Base-by-base conservation (phyloP, 1,139 yeast genomes). In the Blastobotrys proliferans region DNA sequence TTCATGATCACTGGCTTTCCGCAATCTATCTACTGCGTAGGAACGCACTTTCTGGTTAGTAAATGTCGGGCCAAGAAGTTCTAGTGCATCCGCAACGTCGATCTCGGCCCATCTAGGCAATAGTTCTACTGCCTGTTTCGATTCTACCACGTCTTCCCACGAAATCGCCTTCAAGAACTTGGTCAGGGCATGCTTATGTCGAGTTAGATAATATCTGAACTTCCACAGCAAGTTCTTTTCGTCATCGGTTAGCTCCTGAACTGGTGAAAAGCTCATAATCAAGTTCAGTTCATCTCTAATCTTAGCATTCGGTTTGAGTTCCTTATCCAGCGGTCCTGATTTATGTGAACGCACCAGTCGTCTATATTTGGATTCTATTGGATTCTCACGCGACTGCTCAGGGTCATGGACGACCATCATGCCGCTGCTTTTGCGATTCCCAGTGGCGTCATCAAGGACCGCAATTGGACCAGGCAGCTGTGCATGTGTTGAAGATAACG, bases 161-260 rank as follows among this genome's bases (percentile, higher is more conserved):
- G 88, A 83, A 18, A 90, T 83, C 22, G 95, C 81, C 58, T 88
- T 87, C 47, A 92, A 72, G 51, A 92, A 81, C 62, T 92, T 92
- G 19, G 95, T 86, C 45, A 87, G 68, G 18, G 88, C 88, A 44
- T 78, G 79, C 53, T 76, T 78, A 56, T 83, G 84, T 49, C 83
- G 79, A 36, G 92, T 76, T 44, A 90, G 73, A 61, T 82, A 90
- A 66, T 86, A 92, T 43, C 98, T 69, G 62, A 84, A 92, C 62
- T 85, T 85, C 97, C 97, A 92, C 14, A 94, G 74, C 55, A 88
- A 66, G 52, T 88, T 88, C 67, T 85, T 88, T 53, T 92, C 97
- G 57, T 83, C 80, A 43, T 84, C 90, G 5, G 81, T 74, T 38
- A 92, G 69, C 54, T 81, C 87, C 40, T 85, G 82, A 35, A 87